Conservation (phyloP, 1,284 basidiomycete genomes). For the Singerocomus rubriflavus region DNA sequence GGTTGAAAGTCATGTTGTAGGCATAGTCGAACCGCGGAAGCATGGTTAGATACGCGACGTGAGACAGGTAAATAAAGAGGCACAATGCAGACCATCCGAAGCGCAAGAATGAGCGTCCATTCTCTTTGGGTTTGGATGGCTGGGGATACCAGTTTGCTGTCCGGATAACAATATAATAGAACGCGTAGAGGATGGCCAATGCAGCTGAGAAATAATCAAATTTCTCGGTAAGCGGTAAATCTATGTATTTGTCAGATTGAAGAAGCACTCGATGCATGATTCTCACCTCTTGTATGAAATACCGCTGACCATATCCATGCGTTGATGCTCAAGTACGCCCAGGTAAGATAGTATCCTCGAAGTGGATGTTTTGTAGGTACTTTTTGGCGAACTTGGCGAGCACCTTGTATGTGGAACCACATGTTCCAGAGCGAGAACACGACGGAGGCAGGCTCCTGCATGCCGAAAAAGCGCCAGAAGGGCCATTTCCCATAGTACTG, state of each 20-base stretch:
- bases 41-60: constrained; percentile 76
- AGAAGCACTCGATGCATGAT: neutral
- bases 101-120: constrained; percentile 12
- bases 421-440: constrained; percentile 87
- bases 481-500: constrained; percentile 99
- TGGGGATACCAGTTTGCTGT: constrained; percentile 70
- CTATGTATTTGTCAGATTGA: constrained; percentile 40
- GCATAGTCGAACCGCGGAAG: constrained; percentile 88
- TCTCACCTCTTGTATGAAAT: constrained; percentile 87
- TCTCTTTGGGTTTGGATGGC: constrained; percentile 18
- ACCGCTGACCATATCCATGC: constrained; percentile 93
- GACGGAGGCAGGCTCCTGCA: constrained; percentile 95
- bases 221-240: constrained; percentile 83
- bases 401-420: constrained; percentile 64
- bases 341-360: constrained; percentile 64
- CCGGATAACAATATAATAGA: constrained; percentile 76
- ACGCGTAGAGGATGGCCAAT: constrained; percentile 70
- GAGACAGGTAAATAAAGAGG: constrained; percentile 53
- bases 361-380: constrained; percentile 66
- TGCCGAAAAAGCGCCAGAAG: constrained; percentile 80
- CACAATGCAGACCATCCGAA: constrained; percentile 47
- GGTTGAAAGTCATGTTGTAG: constrained; percentile 92
- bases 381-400: constrained; percentile 44
- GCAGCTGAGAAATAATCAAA: constrained; percentile 96
- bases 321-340: constrained; percentile 78